Percentiles rank a stretch among this genome's conserved stretches.
These are phyloP conservation scores for Patellifolia procumbens DNA, from an alignment of 179 eudicot species.

Conservation along the genomic window DNA sequence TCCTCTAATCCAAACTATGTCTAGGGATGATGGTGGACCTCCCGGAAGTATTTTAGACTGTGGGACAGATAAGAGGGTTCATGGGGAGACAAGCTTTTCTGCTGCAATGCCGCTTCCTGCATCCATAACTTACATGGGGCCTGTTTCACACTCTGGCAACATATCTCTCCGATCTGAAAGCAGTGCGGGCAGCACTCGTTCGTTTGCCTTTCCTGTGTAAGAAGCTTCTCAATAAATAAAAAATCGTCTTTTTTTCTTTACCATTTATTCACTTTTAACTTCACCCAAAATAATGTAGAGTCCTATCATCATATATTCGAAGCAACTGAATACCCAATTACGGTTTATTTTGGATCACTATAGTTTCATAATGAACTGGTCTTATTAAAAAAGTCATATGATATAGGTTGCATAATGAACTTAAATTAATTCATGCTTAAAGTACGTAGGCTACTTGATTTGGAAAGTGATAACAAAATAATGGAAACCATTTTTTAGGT, in stretches of 20 bases:
- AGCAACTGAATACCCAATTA: neutral
- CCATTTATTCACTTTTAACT: neutral
- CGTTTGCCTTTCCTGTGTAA: constrained; percentile 97
- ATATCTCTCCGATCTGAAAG: constrained; percentile 83
- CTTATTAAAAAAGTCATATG: too few species aligned
- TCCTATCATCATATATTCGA: too few species aligned
- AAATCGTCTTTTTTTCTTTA: neutral
- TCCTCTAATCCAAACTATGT: constrained; percentile 31
- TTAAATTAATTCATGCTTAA: too few species aligned
- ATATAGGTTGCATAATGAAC: too few species aligned
- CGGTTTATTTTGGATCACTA: too few species aligned
- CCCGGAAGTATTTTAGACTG: constrained; percentile 16
- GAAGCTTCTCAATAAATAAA: neutral
- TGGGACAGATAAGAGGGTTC: constrained; percentile 33
- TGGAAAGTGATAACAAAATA: too few species aligned
- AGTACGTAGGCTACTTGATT: too few species aligned
- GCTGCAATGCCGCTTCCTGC: constrained; percentile 52
- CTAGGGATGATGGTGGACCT: constrained; percentile 33
- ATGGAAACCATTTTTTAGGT: too few species aligned
- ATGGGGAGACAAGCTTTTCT: constrained; percentile 68
- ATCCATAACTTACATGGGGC: constrained; percentile 57
- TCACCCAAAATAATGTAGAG: neutral
- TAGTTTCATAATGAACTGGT: too few species aligned
- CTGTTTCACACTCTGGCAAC: constrained; percentile 52
- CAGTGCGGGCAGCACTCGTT: constrained; percentile 81